Evolutionary conservation across 805 yeast genomes (phyloP).

Genomic region (Candida adriatica): DNA sequence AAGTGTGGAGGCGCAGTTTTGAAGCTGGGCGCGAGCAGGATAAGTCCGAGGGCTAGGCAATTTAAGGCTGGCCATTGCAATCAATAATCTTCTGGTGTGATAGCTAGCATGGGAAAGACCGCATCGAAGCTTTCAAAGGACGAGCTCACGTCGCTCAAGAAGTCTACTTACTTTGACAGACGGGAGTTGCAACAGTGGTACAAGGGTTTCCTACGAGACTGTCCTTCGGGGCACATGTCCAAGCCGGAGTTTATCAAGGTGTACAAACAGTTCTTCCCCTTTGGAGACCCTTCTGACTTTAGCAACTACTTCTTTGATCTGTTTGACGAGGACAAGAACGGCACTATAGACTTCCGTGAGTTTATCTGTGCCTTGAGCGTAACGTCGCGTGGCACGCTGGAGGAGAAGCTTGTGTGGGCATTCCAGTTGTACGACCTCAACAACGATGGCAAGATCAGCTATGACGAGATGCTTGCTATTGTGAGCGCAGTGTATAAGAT

Average conservation of each 20-base stretch:
- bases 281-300: conserved; percentile 93
- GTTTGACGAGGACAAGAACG: conserved; percentile 76
- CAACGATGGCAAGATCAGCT: conserved; percentile 67
- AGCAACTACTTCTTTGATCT: conserved; percentile 84
- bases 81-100: no score
- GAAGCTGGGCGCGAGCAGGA: neutral
- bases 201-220: conserved; percentile 89
- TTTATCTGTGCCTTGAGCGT: conserved; percentile 83
- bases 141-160: conserved; percentile 74
- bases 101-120: conserved; percentile 77
- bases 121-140: conserved; percentile 90
- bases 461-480: conserved; percentile 72
- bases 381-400: conserved; percentile 78
- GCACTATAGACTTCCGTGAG: conserved; percentile 84
- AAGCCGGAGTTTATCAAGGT: conserved; percentile 86
- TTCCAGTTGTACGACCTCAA: conserved; percentile 82
- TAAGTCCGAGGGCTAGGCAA: no score
- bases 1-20: conserved; percentile 1
- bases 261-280: conserved; percentile 95
- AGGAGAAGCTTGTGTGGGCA: conserved; percentile 85
- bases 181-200: conserved; percentile 98
- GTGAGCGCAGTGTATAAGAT: conserved; percentile 83
- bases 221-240: conserved; percentile 84
- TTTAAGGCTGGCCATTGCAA: no score
- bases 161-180: conserved; percentile 85